Percentiles rank a stretch among this genome's conserved stretches.
Evolutionary conservation across 805 yeast species (phyloP).

Genomic region (Starmerella sp.): DNA sequence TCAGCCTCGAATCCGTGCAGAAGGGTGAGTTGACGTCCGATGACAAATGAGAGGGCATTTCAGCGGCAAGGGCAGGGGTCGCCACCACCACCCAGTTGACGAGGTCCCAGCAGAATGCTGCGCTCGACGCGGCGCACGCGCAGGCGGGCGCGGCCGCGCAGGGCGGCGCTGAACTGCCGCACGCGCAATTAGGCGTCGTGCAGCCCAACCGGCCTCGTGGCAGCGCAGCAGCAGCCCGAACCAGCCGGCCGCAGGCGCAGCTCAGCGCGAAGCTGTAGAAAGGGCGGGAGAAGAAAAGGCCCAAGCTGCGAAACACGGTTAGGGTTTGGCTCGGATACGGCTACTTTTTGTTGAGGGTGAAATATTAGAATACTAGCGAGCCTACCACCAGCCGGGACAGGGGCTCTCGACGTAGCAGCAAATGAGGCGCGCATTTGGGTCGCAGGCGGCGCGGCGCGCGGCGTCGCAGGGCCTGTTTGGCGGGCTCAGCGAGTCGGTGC

Average conservation of each 20-base stretch:
- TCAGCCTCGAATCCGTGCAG: constrained; percentile 2
- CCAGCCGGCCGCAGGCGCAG: too few relatives aligned
- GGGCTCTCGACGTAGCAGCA: background rate
- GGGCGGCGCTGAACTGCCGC: too few relatives aligned
- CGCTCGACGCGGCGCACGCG: too few relatives aligned
- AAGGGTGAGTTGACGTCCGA: constrained; percentile 2
- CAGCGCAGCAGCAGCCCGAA: too few relatives aligned
- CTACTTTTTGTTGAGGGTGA: background rate
- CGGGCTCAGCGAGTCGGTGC: background rate
- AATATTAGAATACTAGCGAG: too few relatives aligned
- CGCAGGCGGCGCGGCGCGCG: background rate
- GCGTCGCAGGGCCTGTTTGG: background rate
- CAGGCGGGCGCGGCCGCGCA: too few relatives aligned
- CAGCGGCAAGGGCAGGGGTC: constrained; percentile 1
- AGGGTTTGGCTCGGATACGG: background rate
- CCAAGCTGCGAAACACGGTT: background rate
- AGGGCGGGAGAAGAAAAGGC: too few relatives aligned
- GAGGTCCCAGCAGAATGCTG: too few relatives aligned
- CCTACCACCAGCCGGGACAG: background rate
- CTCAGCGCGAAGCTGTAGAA: too few relatives aligned
- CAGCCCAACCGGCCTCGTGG: too few relatives aligned
- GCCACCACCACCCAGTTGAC: background rate
- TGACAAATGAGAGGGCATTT: constrained; percentile 6
- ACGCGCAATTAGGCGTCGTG: too few relatives aligned
- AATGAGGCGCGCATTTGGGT: background rate